Percentiles rank a stretch among this genome's conserved stretches.
Conservation (phyloP, 2,329 filamentous ascomycete genomes). For the Periconia sp. region DNA sequence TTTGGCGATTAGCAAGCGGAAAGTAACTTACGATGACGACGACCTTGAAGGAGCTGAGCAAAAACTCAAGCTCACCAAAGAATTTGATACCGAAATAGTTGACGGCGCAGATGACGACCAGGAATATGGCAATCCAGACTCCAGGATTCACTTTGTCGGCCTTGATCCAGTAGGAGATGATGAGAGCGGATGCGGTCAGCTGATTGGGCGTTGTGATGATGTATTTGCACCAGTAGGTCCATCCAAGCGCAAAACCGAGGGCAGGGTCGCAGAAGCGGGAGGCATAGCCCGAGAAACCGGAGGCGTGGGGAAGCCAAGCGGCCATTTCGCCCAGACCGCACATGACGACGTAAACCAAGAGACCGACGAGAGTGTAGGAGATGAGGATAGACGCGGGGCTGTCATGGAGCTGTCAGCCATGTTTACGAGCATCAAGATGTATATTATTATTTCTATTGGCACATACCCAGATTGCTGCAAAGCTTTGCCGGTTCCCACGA, state of each 20-base stretch:
- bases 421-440: background rate
- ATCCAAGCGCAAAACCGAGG: slow-evolving; percentile 77
- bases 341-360: slow-evolving; percentile 81
- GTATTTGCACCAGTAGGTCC: slow-evolving; percentile 66
- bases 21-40: slow-evolving; percentile 39
- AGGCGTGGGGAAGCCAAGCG: slow-evolving; percentile 74
- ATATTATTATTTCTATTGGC: background rate
- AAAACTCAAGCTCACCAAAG: slow-evolving; percentile 54
- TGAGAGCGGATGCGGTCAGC: slow-evolving; percentile 75
- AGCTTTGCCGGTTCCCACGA: slow-evolving; percentile 64
- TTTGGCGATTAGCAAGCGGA: background rate
- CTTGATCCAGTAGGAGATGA: slow-evolving; percentile 76
- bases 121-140: slow-evolving; percentile 70
- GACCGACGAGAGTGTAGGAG: slow-evolving; percentile 68
- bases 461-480: slow-evolving; percentile 49
- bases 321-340: slow-evolving; percentile 82
- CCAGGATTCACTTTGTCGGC: slow-evolving; percentile 70
- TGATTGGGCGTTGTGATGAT: slow-evolving; percentile 86
- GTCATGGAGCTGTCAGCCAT: slow-evolving; percentile 15
- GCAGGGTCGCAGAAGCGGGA: slow-evolving; percentile 78
- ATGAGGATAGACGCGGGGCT: slow-evolving; percentile 70
- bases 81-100: slow-evolving; percentile 61
- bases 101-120: slow-evolving; percentile 47
- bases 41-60: slow-evolving; percentile 51
- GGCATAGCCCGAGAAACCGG: slow-evolving; percentile 81